These are phyloP conservation scores for Nicotiana tomentosiformis DNA, from an alignment of 257 asterid genomes.

Conservation along the genomic window DNA sequence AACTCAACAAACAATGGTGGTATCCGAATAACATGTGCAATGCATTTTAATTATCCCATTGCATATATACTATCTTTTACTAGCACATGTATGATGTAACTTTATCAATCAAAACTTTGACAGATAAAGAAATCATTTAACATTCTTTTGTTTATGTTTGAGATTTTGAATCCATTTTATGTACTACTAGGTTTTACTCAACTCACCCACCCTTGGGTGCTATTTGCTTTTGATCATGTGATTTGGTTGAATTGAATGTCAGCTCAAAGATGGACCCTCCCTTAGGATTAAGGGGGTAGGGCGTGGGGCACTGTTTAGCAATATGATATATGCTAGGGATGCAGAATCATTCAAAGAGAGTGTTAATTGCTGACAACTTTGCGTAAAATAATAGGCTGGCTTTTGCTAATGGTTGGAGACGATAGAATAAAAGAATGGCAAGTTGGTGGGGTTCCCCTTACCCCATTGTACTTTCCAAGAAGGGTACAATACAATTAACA, in stretches of 20 bases:
- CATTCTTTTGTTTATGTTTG: neutral
- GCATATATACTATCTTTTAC: no score
- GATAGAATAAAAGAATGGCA: neutral
- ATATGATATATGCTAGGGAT: neutral
- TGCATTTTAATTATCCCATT: no score
- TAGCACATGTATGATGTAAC: neutral
- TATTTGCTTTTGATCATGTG: neutral
- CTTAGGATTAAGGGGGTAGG: neutral
- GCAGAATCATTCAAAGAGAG: neutral
- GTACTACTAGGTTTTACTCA: neutral
- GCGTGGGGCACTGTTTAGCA: neutral
- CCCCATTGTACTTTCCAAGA: neutral
- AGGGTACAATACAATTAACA: neutral
- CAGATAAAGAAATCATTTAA: neutral
- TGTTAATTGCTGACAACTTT: conserved; percentile 14
- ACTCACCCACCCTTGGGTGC: neutral
- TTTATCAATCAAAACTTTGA: neutral
- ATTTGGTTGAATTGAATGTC: neutral
- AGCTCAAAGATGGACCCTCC: neutral
- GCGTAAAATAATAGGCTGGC: conserved; percentile 14
- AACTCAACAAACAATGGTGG: no score
- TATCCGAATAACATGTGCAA: no score
- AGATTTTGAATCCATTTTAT: neutral
- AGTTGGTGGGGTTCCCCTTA: neutral
- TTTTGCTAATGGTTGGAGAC: conserved; percentile 16